Evolutionary conservation across 257 asterid genomes (phyloP), one percentile per base, ranked within the genome.

Genomic region (Hygrophila difformis): DNA sequence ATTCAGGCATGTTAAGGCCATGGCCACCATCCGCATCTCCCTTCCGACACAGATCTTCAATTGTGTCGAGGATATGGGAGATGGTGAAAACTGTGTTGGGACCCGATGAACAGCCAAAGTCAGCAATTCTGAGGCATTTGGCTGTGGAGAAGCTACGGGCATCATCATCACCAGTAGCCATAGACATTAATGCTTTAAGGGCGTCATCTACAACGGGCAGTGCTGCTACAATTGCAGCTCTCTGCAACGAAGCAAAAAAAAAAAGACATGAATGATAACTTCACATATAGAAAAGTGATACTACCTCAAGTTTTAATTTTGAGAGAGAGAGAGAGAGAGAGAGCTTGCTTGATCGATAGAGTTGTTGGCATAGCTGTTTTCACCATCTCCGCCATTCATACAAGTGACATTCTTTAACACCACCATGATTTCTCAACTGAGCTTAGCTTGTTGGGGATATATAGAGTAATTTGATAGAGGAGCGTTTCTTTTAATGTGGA

Each of bases 31-130:
- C 9, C 5, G 6, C 2, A 4, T 44, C 42, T 1, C 41, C 21
- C 2, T 34, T 7, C 16, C 28, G 44, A 37, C 59, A 52, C 20
- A 56, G 6, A 6, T 23, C 28, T 11, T 61, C 37, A 12, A 72
- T 48, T 12, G 18, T 51, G 5, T 61, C 19, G 12, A 69, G 39
- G 6, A 72, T 53, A 16, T 57, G 41, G 24, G 74, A 56, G 11
- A 66, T 39, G 43, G 51, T 42, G 13, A 33, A 33, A 10, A 76
- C 22, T 8, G 81, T 36, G 49, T 76, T 76, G 1, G 73, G 71
- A 26, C 80, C 78, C 2, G 77, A 65, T 3, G 77, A 56, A 59
- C 77, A 71, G 1, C 77, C 84, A 57, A 59, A 50, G 11, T 59
- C 59, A 44, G 19, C 59, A 11, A 59, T 43, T 51, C 16, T 59